Evolutionary conservation across 1,284 basidiomycete species (phyloP), one percentile per base, ranked within the genome.

Genomic region (Somion occarium): DNA sequence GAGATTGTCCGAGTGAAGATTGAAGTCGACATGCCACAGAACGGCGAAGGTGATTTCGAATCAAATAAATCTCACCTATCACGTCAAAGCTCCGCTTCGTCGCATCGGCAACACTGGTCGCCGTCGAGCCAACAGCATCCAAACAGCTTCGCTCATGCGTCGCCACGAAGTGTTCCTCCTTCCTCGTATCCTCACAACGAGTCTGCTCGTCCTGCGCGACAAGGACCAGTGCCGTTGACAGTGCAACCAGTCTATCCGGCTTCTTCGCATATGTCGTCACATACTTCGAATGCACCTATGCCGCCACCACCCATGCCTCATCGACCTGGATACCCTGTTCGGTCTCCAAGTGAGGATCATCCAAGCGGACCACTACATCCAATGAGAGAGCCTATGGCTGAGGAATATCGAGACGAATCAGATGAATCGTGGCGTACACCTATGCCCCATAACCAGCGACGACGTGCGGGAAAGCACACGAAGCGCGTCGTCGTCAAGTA

Each of bases 391-490:
- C 7, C 25, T 27, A 24, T 27, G 24, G 44, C 23, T 3, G 44
- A 46, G 3, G 76, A 80, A 34, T 73, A 72, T 48, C 64, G 66
- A 52, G 69, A 74, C 53, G 34, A 27, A 18, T 63, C 71, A 39
- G 85, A 86, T 61, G 82, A 86, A 52, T 68, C 80, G 34, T 86
- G 83, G 85, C 70, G 79, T 26, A 71, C 76, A 42, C 83, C 83
- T 2, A 85, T 80, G 64, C 83, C 84, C 15, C 79, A 81, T 60
- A 74, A 76, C 41, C 83, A 86, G 64, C 79, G 85, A 15, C 70
- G 85, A 53, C 72, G 85, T 49, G 84, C 85, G 49, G 85, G 85
- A 43, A 88, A 88, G 62, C 85, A 88, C 62, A 88, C 85, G 19
- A 74, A 73, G 59, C 74, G 85, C 46, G 80, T 65, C 26, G 63